These are phyloP conservation scores for Fomitopsis pulvina DNA, from an alignment of 768 basidiomycete species.

Conservation along the genomic window DNA sequence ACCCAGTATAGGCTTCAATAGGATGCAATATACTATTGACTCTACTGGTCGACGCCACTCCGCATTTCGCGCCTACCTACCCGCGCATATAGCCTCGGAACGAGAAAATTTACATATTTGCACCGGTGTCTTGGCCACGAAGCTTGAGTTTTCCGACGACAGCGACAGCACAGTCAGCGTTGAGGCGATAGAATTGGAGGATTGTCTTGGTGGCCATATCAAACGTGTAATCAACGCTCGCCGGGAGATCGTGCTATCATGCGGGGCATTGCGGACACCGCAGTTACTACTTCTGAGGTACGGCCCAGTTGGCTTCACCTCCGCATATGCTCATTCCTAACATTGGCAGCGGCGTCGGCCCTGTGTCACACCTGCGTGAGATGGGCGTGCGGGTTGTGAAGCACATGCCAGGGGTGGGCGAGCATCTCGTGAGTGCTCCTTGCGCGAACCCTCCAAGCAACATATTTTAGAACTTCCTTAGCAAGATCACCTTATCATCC, in stretches of 20 bases:
- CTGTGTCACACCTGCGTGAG: slow-evolving; percentile 14
- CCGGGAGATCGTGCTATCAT: slow-evolving; percentile 19
- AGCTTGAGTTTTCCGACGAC: background rate
- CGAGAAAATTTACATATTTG: background rate
- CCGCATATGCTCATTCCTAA: background rate
- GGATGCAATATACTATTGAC: background rate
- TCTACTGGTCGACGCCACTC: background rate
- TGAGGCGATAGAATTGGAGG: background rate
- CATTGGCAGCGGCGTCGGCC: slow-evolving; percentile 19
- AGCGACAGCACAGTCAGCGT: background rate
- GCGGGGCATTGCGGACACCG: slow-evolving; percentile 25
- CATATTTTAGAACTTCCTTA: slow-evolving; percentile 1
- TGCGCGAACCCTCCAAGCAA: background rate
- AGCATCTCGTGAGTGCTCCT: slow-evolving; percentile 13
- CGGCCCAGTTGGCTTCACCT: background rate
- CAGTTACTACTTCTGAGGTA: slow-evolving; percentile 33
- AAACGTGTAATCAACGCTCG: slow-evolving; percentile 4
- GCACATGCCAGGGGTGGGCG: slow-evolving; percentile 23
- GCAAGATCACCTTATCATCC: slow-evolving; percentile 35
- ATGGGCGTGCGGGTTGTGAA: slow-evolving; percentile 14
- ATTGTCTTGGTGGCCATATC: background rate
- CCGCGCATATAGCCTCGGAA: background rate
- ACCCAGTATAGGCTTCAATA: background rate
- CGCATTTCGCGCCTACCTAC: background rate
- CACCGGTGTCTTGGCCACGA: background rate